Base-by-base conservation (phyloP, 2,329 filamentous ascomycete genomes). In the Calonectria pseudoreteaudii region DNA sequence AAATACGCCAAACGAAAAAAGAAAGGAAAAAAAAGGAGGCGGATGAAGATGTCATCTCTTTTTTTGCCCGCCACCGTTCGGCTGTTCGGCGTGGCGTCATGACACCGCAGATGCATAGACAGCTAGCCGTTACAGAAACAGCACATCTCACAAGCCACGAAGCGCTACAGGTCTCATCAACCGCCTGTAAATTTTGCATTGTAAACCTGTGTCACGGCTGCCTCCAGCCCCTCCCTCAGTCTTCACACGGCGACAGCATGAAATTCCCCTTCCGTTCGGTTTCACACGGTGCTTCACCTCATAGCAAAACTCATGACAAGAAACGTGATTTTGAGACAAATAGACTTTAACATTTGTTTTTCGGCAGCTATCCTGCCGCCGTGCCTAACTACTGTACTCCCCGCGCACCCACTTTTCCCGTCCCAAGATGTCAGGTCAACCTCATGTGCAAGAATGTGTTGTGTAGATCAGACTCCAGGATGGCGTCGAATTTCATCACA, bases 401-500 rank as follows among this genome's bases (percentile, higher is more conserved):
- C 44, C 49, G 58, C 56, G 8, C 26, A 44, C 41, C 50, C 34
- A 44, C 49, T 52, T 65, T 64, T 47, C 31, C 50, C 58, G 30
- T 53, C 58, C 58, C 34, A 60, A 50, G 56, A 66, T 38, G 60
- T 69, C 49, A 68, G 68, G 34, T 44, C 41, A 68, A 66, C 71
- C 62, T 69, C 60, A 52, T 66, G 66, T 60, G 56, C 60, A 66
- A 60, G 66, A 69, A 66, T 62, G 66, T 65, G 50, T 60, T 66
- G 58, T 69, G 66, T 68, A 73, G 66, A 53, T 65, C 58, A 66
- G 71, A 66, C 60, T 65, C 60, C 71, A 66, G 67, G 53, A 50
- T 64, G 66, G 58, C 66, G 56, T 70, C 71, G 50, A 69, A 65
- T 69, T 72, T 74, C 78, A 78, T 80, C 78, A 80, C 78, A 77